phyloP scores from a whole-genome alignment of 2,329 filamentous ascomycete genomes.

The Fusarium concolor region DNA sequence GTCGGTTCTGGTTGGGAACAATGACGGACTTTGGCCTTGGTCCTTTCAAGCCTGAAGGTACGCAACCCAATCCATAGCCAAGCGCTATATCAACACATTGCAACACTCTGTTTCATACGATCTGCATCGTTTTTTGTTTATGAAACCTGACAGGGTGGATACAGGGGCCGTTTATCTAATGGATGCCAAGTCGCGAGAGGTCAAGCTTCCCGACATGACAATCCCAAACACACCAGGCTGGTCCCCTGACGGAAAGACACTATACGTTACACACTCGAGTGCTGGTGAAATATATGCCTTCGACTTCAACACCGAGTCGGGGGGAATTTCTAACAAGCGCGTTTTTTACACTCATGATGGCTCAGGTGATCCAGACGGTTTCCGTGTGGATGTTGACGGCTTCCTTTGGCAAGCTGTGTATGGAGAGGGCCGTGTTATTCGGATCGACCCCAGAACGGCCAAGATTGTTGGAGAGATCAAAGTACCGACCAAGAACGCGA shows the following conservation, averaged over 20 bases:
- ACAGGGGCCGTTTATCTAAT: conserved; percentile 80
- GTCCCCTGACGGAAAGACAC: conserved; percentile 76
- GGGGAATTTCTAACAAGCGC: conserved; percentile 74
- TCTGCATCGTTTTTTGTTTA: neutral
- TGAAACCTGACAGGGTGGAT: conserved; percentile 10
- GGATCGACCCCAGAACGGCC: conserved; percentile 74
- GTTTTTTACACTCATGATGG: conserved; percentile 78
- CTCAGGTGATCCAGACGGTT: conserved; percentile 81
- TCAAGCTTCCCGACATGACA: conserved; percentile 71
- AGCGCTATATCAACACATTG: neutral
- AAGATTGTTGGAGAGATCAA: conserved; percentile 78
- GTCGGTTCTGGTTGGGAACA: conserved; percentile 85
- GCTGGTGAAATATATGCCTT: conserved; percentile 77
- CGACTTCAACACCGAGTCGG: conserved; percentile 75
- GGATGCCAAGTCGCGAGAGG: conserved; percentile 68
- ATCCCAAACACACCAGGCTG: conserved; percentile 90
- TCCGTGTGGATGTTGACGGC: conserved; percentile 85
- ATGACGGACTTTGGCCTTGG: conserved; percentile 80
- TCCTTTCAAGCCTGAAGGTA: conserved; percentile 70
- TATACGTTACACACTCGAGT: conserved; percentile 87
- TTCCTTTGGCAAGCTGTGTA: conserved; percentile 91
- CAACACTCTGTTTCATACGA: neutral
- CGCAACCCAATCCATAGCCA: conserved; percentile 13
- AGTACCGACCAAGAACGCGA: conserved; percentile 82
- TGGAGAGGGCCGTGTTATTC: conserved; percentile 79